Base-by-base conservation (phyloP, 495 filamentous ascomycete species). In the Achaetomiella virescens region DNA sequence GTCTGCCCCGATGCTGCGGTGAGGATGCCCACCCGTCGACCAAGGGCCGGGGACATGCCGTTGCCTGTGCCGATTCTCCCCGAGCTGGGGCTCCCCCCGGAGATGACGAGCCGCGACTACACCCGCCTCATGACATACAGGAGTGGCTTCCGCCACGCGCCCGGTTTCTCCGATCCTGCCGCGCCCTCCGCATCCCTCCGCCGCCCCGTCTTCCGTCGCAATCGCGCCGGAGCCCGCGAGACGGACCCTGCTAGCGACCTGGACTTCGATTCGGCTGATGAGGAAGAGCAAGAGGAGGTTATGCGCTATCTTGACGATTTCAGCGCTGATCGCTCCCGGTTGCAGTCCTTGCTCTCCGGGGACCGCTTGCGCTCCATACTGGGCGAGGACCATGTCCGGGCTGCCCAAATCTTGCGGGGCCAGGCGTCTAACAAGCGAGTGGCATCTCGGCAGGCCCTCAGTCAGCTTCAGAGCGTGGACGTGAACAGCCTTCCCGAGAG, bases 391-490 rank as follows among this genome's bases (percentile, higher is more conserved):
- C 66, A 62, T 14, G n/a, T 74, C 38, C 65, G 68, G 41, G 62
- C 64, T 9, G 63, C 68, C 22, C 77, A 71, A 60, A 37, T 71
- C 2, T 57, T 72, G 41, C 72, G 71, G 45, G 77, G 69, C 44
- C 70, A 69, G 40, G 53, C 67, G 43, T 62, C 60, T 3, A 68
- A 49, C 41, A 78, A 77, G 56, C 67, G 68, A 33, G 68, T 81
- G 6, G 73, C 77, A 2, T 77, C 76, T 3, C 75, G 63, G 55
- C 71, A 68, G 20, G 74, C 77, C 2, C 54, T 80, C n/a, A 64
- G 62, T 12, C 69, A 73, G 12, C 68, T 81, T 1, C 67, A 78
- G 57, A 71, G 63, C 45, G 70, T 82, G 6, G 53, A 73, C 21
- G 58, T 76, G 6, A 54, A 66, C 7, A 69, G 68, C 17, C 60